A percentile compares a stretch with the other conserved stretches of the same genome.
phyloP scores from a whole-genome alignment of 768 basidiomycete species.

The Mycena belliarum region DNA sequence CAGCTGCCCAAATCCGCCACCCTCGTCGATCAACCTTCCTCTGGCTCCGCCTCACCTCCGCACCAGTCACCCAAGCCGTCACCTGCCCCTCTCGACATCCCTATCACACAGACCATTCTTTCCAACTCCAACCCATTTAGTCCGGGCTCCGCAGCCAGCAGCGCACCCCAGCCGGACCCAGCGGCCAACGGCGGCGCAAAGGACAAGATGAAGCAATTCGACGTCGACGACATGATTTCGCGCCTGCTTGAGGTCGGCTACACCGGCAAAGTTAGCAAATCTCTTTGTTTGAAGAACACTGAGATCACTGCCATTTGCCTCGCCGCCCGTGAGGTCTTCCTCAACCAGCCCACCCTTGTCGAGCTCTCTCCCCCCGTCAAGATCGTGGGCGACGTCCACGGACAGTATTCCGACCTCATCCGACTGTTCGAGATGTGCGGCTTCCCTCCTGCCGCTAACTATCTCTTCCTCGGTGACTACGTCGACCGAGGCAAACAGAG shows the following conservation, averaged over 20 bases:
- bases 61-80: constrained; percentile 42
- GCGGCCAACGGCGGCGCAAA: constrained; percentile 48
- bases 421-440: constrained; percentile 99
- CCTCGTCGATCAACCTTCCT: constrained; percentile 35
- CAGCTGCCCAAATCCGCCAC: constrained; percentile 33
- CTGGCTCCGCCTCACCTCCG: constrained; percentile 39
- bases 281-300: constrained; percentile 90
- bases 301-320: constrained; percentile 95
- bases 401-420: constrained; percentile 98
- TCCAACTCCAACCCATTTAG: constrained; percentile 61
- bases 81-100: constrained; percentile 71
- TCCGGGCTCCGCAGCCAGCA: constrained; percentile 50
- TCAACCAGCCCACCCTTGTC: constrained; percentile 94
- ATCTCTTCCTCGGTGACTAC: constrained; percentile 98
- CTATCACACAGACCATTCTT: constrained; percentile 82
- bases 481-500: constrained; percentile 99
- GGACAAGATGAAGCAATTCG: constrained; percentile 70
- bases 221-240: constrained; percentile 98
- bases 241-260: constrained; percentile 95
- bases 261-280: constrained; percentile 96
- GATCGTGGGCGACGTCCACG: constrained; percentile 99
- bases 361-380: constrained; percentile 98
- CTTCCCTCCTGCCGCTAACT: constrained; percentile 95
- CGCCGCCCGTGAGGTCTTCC: constrained; percentile 94
- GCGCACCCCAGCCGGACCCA: constrained; percentile 41